A percentile compares a stretch with the other conserved stretches of the same genome.
These are phyloP conservation scores for Dicorynia guianensis DNA, from an alignment of 306 rosid genomes.

Conservation along the genomic window DNA sequence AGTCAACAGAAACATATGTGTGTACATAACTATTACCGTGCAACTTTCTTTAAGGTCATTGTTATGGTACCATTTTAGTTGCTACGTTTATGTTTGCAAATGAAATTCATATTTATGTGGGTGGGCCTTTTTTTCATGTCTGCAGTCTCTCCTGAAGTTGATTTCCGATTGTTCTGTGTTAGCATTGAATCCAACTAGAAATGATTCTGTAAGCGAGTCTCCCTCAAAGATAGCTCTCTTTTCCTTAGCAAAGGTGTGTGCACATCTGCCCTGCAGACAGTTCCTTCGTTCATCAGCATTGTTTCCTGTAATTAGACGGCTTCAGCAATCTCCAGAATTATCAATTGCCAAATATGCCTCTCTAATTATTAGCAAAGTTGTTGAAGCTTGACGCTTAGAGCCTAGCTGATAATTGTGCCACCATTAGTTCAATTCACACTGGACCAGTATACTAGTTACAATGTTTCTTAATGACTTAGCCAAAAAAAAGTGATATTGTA, in stretches of 20 bases:
- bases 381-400: constrained; percentile 57
- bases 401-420: not conserved
- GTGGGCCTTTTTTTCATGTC: not conserved
- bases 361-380: constrained; percentile 64
- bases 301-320: constrained; percentile 77
- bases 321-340: constrained; percentile 82
- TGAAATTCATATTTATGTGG: not conserved
- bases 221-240: constrained; percentile 94
- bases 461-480: not conserved
- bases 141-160: constrained; percentile 85
- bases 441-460: constrained; percentile 17
- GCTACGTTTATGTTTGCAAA: not conserved
- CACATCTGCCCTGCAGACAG: constrained; percentile 77
- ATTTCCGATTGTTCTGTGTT: constrained; percentile 73
- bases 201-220: constrained; percentile 73
- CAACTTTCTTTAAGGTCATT: not conserved
- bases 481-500: not conserved
- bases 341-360: constrained; percentile 76
- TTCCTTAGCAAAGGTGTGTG: constrained; percentile 93
- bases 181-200: constrained; percentile 74
- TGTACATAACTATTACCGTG: not conserved
- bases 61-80: not conserved
- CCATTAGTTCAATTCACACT: constrained; percentile 30
- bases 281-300: constrained; percentile 81
- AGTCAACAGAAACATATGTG: not conserved